Evolutionary conservation across 176 grass and related monocot species (phyloP), one percentile per base, ranked within the genome.

Genomic region (sorghum (Sorghum bicolor)): DNA sequence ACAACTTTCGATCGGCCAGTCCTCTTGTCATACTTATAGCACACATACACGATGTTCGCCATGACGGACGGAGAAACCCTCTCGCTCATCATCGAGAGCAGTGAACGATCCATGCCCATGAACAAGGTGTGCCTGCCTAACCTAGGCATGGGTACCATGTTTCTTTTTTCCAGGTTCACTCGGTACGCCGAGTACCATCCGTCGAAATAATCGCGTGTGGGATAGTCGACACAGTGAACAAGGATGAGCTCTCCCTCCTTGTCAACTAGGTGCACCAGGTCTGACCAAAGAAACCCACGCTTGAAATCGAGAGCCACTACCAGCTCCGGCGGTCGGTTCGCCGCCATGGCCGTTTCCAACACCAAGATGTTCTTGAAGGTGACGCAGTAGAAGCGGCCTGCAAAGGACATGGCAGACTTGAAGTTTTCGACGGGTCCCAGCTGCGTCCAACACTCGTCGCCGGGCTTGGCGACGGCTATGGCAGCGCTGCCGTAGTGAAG

Each of bases 151-250:
- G 29, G 28, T 2, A 2, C 45, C 9, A 55, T 34, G 17, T 1
- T 55, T n/a, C 72, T 20, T 2, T 30, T 55, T 29, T 19, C 17
- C 29, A 75, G 10, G 6, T 30, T 13, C 72, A 75, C 72, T 30
- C 45, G 72, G 72, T n/a, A 75, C 30, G 47, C 3, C 5, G 29
- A 22, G 15, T 53, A 52, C 45, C 10, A 52, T 7, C 28, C 22
- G 0, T 0, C 5, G 1, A 17, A 12, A 31, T n/a, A 3, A 0
- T 8, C 8, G 25, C 6, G 4, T 7, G 0, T 1, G 17, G 13
- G 24, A 47, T 30, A 3, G 24, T 3, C 2, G 4, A 12, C 13
- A 5, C 45, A 13, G 11, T 34, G 30, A 5, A 75, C 72, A 4
- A 53, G 5, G 11, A 55, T 20, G 4, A 75, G 8, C 45, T 75